A percentile compares a stretch with the other conserved stretches of the same genome.
Evolutionary conservation across 176 grass and related monocot species (phyloP).

Genomic region (Lolium perenne): DNA sequence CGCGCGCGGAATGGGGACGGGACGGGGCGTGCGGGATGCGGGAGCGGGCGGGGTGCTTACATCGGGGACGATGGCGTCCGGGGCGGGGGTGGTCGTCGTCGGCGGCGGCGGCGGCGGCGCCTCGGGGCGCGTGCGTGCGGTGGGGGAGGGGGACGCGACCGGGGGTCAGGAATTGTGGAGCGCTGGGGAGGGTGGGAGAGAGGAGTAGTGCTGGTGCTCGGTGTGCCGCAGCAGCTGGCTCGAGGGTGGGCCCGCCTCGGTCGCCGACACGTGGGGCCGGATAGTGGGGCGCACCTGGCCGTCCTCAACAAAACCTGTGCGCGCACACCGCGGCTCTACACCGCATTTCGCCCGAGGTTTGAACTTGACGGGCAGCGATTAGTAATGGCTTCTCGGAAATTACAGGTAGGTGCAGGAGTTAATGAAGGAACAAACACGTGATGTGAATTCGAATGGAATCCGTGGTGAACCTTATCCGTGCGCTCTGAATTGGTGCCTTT

Average conservation of each 20-base stretch:
- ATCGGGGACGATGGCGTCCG: not conserved
- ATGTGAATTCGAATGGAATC: not conserved
- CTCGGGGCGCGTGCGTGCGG: constrained; percentile 49
- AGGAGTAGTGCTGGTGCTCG: constrained; percentile 15
- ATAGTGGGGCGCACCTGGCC: not conserved
- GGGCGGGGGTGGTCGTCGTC: not conserved
- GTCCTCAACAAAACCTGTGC: not conserved
- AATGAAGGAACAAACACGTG: not conserved
- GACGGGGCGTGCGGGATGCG: not conserved
- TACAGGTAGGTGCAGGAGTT: not conserved
- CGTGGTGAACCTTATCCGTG: not conserved
- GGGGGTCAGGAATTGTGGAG: constrained; percentile 31
- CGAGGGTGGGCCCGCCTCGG: not conserved
- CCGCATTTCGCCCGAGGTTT: not conserved
- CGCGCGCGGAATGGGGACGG: not conserved
- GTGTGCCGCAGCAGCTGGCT: constrained; percentile 23
- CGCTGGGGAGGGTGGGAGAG: not conserved
- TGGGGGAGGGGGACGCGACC: constrained; percentile 4
- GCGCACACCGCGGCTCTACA: not conserved
- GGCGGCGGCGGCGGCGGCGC: not conserved
- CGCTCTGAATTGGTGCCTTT: no score
- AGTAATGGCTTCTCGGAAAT: not conserved
- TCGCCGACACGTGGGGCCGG: not conserved
- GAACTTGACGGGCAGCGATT: not conserved
- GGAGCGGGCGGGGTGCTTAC: constrained; percentile 25